Conservation (phyloP, 2,329 filamentous ascomycete species). For the Nemania sp. region DNA sequence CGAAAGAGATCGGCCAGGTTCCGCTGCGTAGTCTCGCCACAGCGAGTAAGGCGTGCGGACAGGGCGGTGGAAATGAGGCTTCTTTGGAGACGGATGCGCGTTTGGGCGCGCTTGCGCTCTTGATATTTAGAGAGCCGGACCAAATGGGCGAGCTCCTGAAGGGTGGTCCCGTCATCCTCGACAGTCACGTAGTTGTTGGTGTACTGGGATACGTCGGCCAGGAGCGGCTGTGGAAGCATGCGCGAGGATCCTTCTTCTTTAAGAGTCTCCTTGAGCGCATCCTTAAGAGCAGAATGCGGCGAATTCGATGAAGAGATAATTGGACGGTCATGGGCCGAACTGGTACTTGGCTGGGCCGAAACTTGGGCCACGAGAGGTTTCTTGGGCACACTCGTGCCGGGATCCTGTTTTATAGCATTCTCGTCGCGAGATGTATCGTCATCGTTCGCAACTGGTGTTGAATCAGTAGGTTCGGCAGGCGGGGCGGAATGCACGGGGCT, state of each 20-base stretch:
- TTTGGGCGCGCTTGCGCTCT: conserved; percentile 81
- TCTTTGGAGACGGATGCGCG: conserved; percentile 78
- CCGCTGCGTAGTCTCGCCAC: conserved; percentile 78
- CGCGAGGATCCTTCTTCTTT: conserved; percentile 57
- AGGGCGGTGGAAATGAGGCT: conserved; percentile 80
- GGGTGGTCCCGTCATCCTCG: conserved; percentile 74
- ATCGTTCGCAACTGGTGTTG: conserved; percentile 58
- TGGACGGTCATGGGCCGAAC: conserved; percentile 39
- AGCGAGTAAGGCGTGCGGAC: conserved; percentile 78
- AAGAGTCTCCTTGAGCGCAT: conserved; percentile 51
- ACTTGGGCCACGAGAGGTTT: conserved; percentile 60
- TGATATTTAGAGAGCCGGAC: conserved; percentile 84
- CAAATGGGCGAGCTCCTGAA: conserved; percentile 82
- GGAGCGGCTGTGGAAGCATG: conserved; percentile 64
- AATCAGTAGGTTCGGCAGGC: conserved; percentile 58
- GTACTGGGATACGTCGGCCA: conserved; percentile 75
- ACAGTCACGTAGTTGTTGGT: conserved; percentile 70
- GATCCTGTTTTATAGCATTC: conserved; percentile 48
- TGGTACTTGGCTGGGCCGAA: conserved; percentile 35
- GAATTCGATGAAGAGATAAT: conserved; percentile 48
- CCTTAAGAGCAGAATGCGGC: conserved; percentile 49
- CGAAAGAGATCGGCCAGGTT: conserved; percentile 83
- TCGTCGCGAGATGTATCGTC: conserved; percentile 57
- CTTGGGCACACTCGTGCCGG: conserved; percentile 56
- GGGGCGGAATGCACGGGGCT: conserved; percentile 62